Evolutionary conservation across 257 asterid species (phyloP).

Genomic region (Thymus quinquecostatus): DNA sequence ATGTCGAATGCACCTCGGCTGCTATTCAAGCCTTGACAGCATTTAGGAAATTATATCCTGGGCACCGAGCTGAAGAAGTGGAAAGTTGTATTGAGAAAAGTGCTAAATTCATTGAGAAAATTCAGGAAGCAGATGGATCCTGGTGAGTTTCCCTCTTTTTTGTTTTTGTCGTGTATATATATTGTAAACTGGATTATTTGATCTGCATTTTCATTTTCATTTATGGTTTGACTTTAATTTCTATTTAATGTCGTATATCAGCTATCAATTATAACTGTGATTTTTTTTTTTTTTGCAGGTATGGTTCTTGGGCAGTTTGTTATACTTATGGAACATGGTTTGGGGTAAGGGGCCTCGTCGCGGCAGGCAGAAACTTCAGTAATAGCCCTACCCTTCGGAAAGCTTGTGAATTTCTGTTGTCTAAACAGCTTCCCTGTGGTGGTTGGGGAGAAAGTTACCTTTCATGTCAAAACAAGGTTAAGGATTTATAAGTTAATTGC

Average conservation of each 20-base stretch:
- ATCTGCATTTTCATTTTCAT: slow-evolving; percentile 18
- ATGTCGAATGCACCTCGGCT: slow-evolving; percentile 98
- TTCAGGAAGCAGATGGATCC: slow-evolving; percentile 90
- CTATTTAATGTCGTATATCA: slow-evolving; percentile 10
- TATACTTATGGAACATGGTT: slow-evolving; percentile 96
- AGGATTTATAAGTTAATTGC: neutral
- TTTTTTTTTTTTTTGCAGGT: slow-evolving; percentile 50
- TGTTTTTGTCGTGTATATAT: neutral
- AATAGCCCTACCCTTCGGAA: slow-evolving; percentile 69
- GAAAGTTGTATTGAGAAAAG: slow-evolving; percentile 68
- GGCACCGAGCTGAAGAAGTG: slow-evolving; percentile 84
- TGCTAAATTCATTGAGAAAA: slow-evolving; percentile 71
- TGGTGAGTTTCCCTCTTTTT: slow-evolving; percentile 60
- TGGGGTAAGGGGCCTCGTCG: slow-evolving; percentile 84
- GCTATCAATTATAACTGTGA: slow-evolving; percentile 15
- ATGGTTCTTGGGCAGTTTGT: slow-evolving; percentile 99
- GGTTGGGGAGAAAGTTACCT: slow-evolving; percentile 99
- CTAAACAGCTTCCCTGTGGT: slow-evolving; percentile 90
- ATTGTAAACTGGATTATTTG: slow-evolving; percentile 18
- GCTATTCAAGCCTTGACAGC: slow-evolving; percentile 84
- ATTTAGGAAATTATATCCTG: slow-evolving; percentile 83
- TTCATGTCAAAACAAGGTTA: slow-evolving; percentile 93
- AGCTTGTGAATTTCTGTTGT: slow-evolving; percentile 90
- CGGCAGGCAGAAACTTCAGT: slow-evolving; percentile 73
- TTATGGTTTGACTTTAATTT: slow-evolving; percentile 12